Evolutionary conservation across 2,329 filamentous ascomycete species (phyloP), one percentile per base, ranked within the genome.

Genomic region (Monosporascus sp.): DNA sequence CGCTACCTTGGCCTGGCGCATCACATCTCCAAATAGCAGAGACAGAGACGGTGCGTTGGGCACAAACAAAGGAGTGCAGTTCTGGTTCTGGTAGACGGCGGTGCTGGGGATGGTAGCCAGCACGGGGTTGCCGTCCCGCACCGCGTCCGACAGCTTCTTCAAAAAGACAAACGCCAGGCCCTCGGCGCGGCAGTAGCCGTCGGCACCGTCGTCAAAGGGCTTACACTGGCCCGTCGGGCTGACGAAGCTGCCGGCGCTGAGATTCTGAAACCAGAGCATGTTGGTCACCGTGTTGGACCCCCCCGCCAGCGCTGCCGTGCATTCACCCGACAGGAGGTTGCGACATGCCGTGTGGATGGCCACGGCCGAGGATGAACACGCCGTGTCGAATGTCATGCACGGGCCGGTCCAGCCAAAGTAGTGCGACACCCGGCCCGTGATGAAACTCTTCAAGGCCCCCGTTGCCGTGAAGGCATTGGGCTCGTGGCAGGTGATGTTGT

Each of bases 101-200:
- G 70, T 70, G 2, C 63, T 67, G 0, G 67, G 55, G 35, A 80
- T 72, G 3, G 74, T 64, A 5, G 70, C 75, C 1, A 72, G 59
- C n/a, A 78, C 68, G 0, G 66, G 65, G 58, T 84, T 75, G 0
- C 72, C 71, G 36, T 80, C 78, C 5, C 61, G 59, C 0, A 81
- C 36, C 0, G 81, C 80, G 41, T 72, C 65, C 1, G 69, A 65
- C 0, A 81, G 63, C 5, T 61, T 69, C 64, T 83, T 83, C 0
- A 84, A 57, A 2, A 80, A 60, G 0, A 83, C 60, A 0, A 70
- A 60, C 0, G 62, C 75, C 3, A 72, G 64, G 0, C 74, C 80
- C 53, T 84, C 81, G 1, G 73, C 78, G 3, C 80, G 69, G 11
- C 74, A 79, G 57, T 82, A 84, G 0, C 81, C 81, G 54, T 79